These are phyloP conservation scores for Limonium bicolor DNA, from an alignment of 148 eudicot species.

Conservation along the genomic window DNA sequence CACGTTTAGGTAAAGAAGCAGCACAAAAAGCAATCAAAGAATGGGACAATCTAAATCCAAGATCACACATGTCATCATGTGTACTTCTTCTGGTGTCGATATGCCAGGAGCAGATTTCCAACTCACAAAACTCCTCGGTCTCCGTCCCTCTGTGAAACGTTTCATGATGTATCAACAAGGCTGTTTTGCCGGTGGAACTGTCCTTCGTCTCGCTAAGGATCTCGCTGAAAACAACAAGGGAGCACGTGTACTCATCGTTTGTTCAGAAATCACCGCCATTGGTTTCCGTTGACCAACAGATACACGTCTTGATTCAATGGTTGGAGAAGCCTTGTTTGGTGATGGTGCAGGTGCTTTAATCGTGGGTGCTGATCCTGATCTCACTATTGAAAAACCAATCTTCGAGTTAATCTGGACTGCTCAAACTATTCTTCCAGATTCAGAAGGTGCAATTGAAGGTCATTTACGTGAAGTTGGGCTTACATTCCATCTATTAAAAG, in stretches of 20 bases:
- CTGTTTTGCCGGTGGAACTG: conserved; percentile 20
- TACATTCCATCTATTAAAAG: conserved; percentile 18
- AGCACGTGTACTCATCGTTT: conserved; percentile 17
- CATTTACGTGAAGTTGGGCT: conserved; percentile 21
- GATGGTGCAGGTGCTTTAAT: conserved; percentile 22
- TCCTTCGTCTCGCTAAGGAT: conserved; percentile 25
- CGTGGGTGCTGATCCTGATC: conserved; percentile 16
- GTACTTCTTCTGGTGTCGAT: conserved; percentile 31
- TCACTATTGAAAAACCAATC: conserved; percentile 9
- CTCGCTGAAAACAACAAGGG: conserved; percentile 21
- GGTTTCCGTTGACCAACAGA: conserved; percentile 22
- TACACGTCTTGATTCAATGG: conserved; percentile 16
- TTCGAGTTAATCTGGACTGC: conserved; percentile 14
- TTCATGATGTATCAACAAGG: conserved; percentile 37
- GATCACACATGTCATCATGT: conserved; percentile 29
- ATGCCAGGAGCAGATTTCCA: conserved; percentile 43
- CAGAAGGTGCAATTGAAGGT: conserved; percentile 23
- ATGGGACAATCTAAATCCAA: conserved; percentile 34
- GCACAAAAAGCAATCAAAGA: conserved; percentile 28
- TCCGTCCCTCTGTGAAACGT: no score
- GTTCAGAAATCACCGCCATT: conserved; percentile 20
- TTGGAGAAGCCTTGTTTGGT: conserved; percentile 25
- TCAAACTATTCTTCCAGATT: conserved; percentile 18
- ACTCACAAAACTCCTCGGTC: conserved; percentile 32
- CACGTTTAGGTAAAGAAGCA: conserved; percentile 29